Percentiles rank a stretch among this genome's conserved stretches.
These are phyloP conservation scores for Carex cristatella DNA, from an alignment of 176 grass and related monocot species.

Conservation along the genomic window DNA sequence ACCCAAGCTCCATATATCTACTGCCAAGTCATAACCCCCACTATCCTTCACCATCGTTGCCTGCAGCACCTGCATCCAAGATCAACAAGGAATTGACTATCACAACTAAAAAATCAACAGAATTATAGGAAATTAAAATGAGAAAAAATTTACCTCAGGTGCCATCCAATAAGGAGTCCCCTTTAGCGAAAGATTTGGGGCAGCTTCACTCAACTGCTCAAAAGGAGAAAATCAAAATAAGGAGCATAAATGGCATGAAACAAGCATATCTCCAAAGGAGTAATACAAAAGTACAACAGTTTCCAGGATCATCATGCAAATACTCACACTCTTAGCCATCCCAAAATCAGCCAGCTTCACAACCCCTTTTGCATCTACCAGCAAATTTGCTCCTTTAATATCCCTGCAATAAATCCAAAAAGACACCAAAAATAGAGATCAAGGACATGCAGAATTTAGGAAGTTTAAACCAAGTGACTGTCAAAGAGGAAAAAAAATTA, in stretches of 20 bases:
- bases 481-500: slow-evolving; percentile 19
- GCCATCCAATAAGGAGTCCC: slow-evolving; percentile 99
- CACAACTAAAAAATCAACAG: not conserved
- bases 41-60: slow-evolving; percentile 61
- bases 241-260: slow-evolving; percentile 1
- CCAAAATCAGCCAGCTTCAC: slow-evolving; percentile 97
- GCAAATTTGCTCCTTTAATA: slow-evolving; percentile 96
- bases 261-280: not conserved
- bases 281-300: not conserved
- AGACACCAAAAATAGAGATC: slow-evolving; percentile 8
- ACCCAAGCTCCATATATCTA: slow-evolving; percentile 98
- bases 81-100: slow-evolving; percentile 10
- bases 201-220: slow-evolving; percentile 63
- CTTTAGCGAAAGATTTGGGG: slow-evolving; percentile 73
- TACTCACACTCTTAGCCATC: slow-evolving; percentile 89
- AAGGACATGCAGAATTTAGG: not conserved
- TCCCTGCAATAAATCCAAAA: slow-evolving; percentile 53
- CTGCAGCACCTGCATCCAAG: slow-evolving; percentile 66
- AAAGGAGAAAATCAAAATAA: slow-evolving; percentile 23
- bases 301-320: slow-evolving; percentile 4
- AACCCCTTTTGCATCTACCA: slow-evolving; percentile 77
- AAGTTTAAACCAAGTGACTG: not conserved
- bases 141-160: slow-evolving; percentile 58
- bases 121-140: not conserved
- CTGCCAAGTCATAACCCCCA: slow-evolving; percentile 71